A percentile compares a stretch with the other conserved stretches of the same genome.
Conservation (phyloP, 441 rosid genomes). For the Erysimum cheiri region DNA sequence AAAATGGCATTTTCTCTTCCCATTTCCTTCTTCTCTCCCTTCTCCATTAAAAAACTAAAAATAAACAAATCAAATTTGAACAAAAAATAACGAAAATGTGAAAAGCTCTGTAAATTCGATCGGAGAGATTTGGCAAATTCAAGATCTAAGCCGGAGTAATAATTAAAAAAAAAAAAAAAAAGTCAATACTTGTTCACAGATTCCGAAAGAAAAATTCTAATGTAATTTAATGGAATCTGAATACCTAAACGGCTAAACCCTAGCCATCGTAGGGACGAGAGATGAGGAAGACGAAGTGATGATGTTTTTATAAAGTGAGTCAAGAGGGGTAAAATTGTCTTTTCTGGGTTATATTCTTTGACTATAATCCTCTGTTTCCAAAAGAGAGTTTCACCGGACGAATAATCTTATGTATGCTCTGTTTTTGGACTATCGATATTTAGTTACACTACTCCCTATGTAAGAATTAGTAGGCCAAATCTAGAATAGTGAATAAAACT, state of each 20-base stretch:
- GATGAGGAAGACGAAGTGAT: background rate
- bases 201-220: background rate
- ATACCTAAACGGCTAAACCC: background rate
- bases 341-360: background rate
- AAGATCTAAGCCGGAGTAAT: background rate
- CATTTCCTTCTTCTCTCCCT: slow-evolving; percentile 41
- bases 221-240: background rate
- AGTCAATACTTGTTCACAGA: background rate
- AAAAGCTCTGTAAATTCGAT: background rate
- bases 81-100: background rate
- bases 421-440: no score
- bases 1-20: slow-evolving; percentile 37
- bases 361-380: background rate
- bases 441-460: no score
- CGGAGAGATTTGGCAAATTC: background rate
- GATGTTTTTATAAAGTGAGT: background rate
- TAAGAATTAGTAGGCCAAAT: no score
- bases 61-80: background rate
- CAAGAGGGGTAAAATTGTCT: slow-evolving; percentile 9
- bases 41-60: background rate
- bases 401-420: no score
- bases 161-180: background rate
- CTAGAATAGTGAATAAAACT: no score
- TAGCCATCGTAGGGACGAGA: background rate
- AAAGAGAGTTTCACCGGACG: background rate